A percentile compares a stretch with the other conserved stretches of the same genome.
Conservation (phyloP, 208 protist genomes). For the Acanthamoeba lenticulata region DNA sequence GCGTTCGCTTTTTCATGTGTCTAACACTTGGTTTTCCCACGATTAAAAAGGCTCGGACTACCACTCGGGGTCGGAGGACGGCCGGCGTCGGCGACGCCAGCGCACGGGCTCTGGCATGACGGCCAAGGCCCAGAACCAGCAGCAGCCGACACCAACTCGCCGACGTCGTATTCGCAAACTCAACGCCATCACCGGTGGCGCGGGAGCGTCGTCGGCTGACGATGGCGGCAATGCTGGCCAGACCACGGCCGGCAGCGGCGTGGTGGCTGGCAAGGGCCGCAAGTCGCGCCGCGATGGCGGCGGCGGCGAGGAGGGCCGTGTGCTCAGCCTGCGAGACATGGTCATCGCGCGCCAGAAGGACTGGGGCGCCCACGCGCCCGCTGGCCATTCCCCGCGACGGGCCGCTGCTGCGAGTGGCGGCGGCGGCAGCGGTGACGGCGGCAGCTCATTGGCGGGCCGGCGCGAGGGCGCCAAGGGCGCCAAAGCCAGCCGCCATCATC, state of each 20-base stretch:
- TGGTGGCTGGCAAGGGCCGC: neutral
- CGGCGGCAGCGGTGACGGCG: neutral
- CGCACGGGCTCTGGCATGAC: neutral
- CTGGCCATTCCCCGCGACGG: neutral
- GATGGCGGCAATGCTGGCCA: no score
- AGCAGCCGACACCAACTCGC: no score
- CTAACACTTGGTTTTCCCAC: neutral
- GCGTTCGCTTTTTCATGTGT: neutral
- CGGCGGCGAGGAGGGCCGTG: neutral
- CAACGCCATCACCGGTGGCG: no score
- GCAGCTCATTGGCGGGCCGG: no score
- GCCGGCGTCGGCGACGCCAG: neutral
- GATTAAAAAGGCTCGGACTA: neutral
- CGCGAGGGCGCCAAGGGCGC: no score
- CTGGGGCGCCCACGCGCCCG: neutral
- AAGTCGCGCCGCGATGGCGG: neutral
- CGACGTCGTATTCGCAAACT: no score
- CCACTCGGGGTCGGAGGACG: neutral
- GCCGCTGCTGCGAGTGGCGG: no score
- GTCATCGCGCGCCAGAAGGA: neutral
- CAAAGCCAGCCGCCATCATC: no score
- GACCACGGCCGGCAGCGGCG: neutral
- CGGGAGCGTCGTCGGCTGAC: no score
- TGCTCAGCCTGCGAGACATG: neutral
- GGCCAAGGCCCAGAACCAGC: no score